These are phyloP conservation scores for Recurvomyces mirabilis DNA, from an alignment of 495 filamentous ascomycete genomes.

Conservation along the genomic window DNA sequence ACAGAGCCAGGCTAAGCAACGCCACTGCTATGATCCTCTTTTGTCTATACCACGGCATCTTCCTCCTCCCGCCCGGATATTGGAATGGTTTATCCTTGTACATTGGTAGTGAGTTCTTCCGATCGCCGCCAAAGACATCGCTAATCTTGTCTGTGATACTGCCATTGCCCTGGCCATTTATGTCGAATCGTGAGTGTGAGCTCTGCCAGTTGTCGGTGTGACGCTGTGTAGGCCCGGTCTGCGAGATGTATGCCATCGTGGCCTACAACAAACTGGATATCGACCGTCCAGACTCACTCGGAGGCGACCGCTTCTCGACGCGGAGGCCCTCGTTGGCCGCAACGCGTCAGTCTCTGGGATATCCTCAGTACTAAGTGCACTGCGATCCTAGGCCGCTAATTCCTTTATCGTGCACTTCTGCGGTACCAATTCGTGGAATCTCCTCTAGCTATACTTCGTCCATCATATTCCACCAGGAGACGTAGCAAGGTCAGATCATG, in stretches of 20 bases:
- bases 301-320: too few relatives aligned
- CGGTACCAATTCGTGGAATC: too few relatives aligned
- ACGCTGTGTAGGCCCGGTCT: constrained; percentile 59
- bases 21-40: constrained; percentile 43
- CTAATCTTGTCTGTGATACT: constrained; percentile 35
- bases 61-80: constrained; percentile 43
- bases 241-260: constrained; percentile 26
- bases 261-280: too few relatives aligned
- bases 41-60: constrained; percentile 31
- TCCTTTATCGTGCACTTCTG: too few relatives aligned
- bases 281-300: too few relatives aligned
- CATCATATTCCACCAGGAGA: too few relatives aligned
- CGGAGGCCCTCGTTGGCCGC: too few relatives aligned
- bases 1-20: constrained; percentile 38
- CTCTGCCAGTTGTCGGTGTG: constrained; percentile 51
- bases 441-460: too few relatives aligned
- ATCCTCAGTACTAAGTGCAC: too few relatives aligned
- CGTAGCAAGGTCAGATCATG: too few relatives aligned
- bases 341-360: too few relatives aligned
- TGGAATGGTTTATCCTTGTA: constrained; percentile 97
- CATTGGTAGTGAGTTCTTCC: constrained; percentile 62
- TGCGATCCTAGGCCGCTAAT: too few relatives aligned
- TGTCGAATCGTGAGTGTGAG: constrained; percentile 35
- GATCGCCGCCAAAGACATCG: constrained; percentile 42
- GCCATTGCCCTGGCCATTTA: constrained; percentile 36